Conservation (phyloP, 2,329 filamentous ascomycete species). For the Ophiocordyceps robertsii region DNA sequence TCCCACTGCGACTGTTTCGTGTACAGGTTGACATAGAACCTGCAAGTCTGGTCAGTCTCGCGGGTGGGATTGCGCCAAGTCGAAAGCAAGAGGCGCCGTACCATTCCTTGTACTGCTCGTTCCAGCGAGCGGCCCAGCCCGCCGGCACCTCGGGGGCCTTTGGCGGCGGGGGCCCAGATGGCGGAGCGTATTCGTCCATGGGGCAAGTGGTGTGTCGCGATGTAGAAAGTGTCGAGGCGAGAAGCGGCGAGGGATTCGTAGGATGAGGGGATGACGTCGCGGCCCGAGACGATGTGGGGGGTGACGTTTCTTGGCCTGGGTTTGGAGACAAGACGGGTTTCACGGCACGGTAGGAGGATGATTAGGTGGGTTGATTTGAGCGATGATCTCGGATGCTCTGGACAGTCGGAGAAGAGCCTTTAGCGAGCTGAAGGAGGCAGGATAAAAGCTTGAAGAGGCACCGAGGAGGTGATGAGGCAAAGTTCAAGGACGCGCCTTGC, state of each 20-base stretch:
- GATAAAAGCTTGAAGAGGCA: no score
- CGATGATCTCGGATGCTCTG: no score
- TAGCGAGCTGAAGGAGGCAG: no score
- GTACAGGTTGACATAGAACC: conserved; percentile 83
- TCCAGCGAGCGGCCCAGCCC: conserved; percentile 78
- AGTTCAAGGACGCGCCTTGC: no score
- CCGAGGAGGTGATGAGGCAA: no score
- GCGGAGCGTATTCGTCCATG: conserved; percentile 44
- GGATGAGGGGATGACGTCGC: neutral
- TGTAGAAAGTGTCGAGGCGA: neutral
- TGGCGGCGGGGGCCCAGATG: conserved; percentile 41
- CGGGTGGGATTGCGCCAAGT: neutral
- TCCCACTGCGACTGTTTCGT: conserved; percentile 91
- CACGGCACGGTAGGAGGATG: no score
- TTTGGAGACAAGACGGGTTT: no score
- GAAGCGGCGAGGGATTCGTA: neutral
- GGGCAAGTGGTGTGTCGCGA: neutral
- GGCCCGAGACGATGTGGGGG: no score
- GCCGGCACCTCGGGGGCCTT: conserved; percentile 46
- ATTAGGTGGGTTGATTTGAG: no score
- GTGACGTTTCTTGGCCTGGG: no score
- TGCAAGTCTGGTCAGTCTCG: conserved; percentile 17
- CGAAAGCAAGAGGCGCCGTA: conserved; percentile 11
- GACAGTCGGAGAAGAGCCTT: no score
- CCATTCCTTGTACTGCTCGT: conserved; percentile 82